Evolutionary conservation across 2,329 filamentous ascomycete genomes (phyloP).

Genomic region (Pseudocercospora vitis): DNA sequence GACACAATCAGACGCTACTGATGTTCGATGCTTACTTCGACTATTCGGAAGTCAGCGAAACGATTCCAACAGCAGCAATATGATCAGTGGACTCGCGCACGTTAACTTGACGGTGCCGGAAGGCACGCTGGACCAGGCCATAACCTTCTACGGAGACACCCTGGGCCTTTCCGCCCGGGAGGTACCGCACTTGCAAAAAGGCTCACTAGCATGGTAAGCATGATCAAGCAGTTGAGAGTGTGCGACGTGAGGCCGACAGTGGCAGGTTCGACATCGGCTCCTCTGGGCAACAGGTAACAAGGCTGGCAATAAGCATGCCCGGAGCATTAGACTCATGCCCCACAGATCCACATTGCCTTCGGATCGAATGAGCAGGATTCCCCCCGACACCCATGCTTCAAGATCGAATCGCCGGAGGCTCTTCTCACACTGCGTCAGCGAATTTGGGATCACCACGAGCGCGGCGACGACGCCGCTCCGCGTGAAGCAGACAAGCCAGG

Average conservation of each 20-base stretch:
- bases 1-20: neutral
- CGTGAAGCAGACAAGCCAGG: slow-evolving; percentile 58
- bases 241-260: neutral
- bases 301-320: neutral
- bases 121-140: slow-evolving; percentile 53
- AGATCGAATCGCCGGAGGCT: slow-evolving; percentile 49
- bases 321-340: neutral
- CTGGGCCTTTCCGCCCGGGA: slow-evolving; percentile 55
- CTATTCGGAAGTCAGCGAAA: too few relatives aligned
- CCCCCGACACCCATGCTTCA: slow-evolving; percentile 61
- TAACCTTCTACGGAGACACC: slow-evolving; percentile 57
- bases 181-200: slow-evolving; percentile 55
- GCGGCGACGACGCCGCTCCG: slow-evolving; percentile 53
- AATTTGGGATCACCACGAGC: slow-evolving; percentile 55
- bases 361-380: slow-evolving; percentile 47
- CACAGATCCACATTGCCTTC: slow-evolving; percentile 57
- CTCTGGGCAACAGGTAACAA: slow-evolving; percentile 53
- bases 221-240: neutral
- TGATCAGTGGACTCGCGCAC: slow-evolving; percentile 58
- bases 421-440: slow-evolving; percentile 49
- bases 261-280: slow-evolving; percentile 56
- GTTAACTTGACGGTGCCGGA: slow-evolving; percentile 60
- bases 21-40: too few relatives aligned
- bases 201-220: slow-evolving; percentile 55
- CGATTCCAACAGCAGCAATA: slow-evolving; percentile 23